phyloP scores from a whole-genome alignment of 495 filamentous ascomycete genomes.

The Aspergillus heteromorphus region DNA sequence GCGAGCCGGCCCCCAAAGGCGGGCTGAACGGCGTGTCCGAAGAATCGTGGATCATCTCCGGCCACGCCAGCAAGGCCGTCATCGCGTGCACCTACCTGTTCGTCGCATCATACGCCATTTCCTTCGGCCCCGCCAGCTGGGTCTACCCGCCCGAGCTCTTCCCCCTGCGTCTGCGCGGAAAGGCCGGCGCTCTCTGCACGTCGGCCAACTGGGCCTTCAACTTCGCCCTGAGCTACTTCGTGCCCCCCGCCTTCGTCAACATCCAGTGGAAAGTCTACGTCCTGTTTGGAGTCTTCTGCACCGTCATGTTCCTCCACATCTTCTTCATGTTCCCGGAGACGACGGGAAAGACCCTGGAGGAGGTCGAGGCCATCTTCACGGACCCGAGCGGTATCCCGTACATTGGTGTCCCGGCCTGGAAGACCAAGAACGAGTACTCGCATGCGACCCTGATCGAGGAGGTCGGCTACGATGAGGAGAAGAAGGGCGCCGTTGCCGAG shows the following conservation, averaged over 20 bases:
- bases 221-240: conserved; percentile 74
- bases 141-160: conserved; percentile 66
- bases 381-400: conserved; percentile 51
- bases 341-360: conserved; percentile 73
- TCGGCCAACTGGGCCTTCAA: conserved; percentile 76
- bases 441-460: conserved; percentile 12
- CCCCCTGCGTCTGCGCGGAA: conserved; percentile 58
- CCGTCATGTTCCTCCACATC: conserved; percentile 65
- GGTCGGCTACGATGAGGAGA: conserved; percentile 20
- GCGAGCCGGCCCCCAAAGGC: conserved; percentile 47
- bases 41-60: conserved; percentile 34
- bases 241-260: conserved; percentile 66
- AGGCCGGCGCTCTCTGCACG: conserved; percentile 66
- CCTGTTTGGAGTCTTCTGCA: conserved; percentile 72
- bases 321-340: conserved; percentile 83
- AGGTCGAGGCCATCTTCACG: conserved; percentile 68
- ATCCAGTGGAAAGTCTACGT: conserved; percentile 72
- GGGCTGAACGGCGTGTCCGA: conserved; percentile 33
- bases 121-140: conserved; percentile 65
- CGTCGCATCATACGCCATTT: conserved; percentile 51
- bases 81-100: conserved; percentile 64
- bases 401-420: conserved; percentile 64
- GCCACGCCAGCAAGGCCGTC: conserved; percentile 41
- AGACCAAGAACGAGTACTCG: conserved; percentile 45
- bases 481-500: conserved; percentile 9